A percentile compares a stretch with the other conserved stretches of the same genome.
These are phyloP conservation scores for Salix caprea DNA, from an alignment of 345 rosid genomes.

Conservation along the genomic window DNA sequence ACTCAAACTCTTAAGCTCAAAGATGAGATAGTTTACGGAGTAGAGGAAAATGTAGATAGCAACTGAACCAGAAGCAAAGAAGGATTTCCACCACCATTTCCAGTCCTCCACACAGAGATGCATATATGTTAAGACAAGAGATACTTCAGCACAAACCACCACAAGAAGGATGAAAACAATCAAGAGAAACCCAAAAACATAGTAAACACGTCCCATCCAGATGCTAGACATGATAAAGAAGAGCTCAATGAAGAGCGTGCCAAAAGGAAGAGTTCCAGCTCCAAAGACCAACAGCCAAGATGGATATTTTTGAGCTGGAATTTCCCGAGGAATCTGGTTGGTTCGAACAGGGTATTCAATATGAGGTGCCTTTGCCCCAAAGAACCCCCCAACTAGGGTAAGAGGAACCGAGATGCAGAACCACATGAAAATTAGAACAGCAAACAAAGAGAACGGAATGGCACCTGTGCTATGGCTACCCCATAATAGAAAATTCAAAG, in stretches of 20 bases:
- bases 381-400: slow-evolving; percentile 59
- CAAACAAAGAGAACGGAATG: slow-evolving; percentile 55
- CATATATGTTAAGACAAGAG: slow-evolving; percentile 68
- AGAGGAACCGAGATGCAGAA: slow-evolving; percentile 72
- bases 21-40: slow-evolving; percentile 59
- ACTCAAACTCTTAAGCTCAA: slow-evolving; percentile 59
- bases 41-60: slow-evolving; percentile 64
- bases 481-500: slow-evolving; percentile 61
- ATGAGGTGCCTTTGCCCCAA: slow-evolving; percentile 59
- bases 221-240: slow-evolving; percentile 77
- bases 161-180: slow-evolving; percentile 59
- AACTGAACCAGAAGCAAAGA: slow-evolving; percentile 74
- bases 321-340: slow-evolving; percentile 72
- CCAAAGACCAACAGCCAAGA: slow-evolving; percentile 71
- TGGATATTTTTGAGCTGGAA: slow-evolving; percentile 72
- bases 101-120: slow-evolving; percentile 73
- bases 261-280: slow-evolving; percentile 72
- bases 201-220: slow-evolving; percentile 76
- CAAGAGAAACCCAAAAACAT: slow-evolving; percentile 60
- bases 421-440: slow-evolving; percentile 52
- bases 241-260: slow-evolving; percentile 73
- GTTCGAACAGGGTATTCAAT: slow-evolving; percentile 72
- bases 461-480: slow-evolving; percentile 71
- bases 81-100: slow-evolving; percentile 82
- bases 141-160: slow-evolving; percentile 71